Percentiles rank a stretch among this genome's conserved stretches.
Conservation (phyloP, 345 rosid species). For the Salix dunnii region DNA sequence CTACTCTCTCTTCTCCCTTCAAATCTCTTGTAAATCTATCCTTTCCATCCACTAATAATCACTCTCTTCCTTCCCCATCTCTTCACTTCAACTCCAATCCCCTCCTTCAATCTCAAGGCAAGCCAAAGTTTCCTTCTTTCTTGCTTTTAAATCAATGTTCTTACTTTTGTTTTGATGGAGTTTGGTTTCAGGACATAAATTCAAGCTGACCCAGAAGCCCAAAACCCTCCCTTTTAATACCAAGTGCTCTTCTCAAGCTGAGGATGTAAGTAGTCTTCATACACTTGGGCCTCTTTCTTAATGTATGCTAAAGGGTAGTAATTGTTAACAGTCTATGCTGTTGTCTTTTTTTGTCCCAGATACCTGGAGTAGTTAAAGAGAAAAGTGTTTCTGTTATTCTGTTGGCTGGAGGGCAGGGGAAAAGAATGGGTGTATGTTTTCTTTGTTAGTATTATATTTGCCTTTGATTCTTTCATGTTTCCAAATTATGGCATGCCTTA, state of each 20-base stretch:
- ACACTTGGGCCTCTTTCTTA: not conserved
- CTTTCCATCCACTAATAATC: too few species aligned
- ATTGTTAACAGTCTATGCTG: not conserved
- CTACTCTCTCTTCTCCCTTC: too few species aligned
- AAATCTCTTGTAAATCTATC: too few species aligned
- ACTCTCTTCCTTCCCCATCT: too few species aligned
- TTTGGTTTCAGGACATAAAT: not conserved
- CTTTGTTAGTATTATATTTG: not conserved
- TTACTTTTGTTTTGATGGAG: not conserved
- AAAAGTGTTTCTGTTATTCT: conserved; percentile 80
- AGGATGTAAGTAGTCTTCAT: not conserved
- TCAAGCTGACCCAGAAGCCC: not conserved
- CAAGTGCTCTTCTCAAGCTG: not conserved
- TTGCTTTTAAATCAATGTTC: too few species aligned
- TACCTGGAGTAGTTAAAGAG: conserved; percentile 47
- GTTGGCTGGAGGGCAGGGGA: conserved; percentile 91
- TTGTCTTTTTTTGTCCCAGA: conserved; percentile 21
- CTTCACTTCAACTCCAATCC: too few species aligned
- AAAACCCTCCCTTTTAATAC: not conserved
- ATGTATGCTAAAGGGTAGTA: not conserved
- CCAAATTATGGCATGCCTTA: not conserved
- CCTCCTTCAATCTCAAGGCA: too few species aligned
- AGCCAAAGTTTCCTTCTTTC: too few species aligned
- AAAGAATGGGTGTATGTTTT: conserved; percentile 80
- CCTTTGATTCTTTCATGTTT: not conserved